phyloP scores from a whole-genome alignment of 129 eudicot genomes.

The Chrysanthemum lavandulifolium region DNA sequence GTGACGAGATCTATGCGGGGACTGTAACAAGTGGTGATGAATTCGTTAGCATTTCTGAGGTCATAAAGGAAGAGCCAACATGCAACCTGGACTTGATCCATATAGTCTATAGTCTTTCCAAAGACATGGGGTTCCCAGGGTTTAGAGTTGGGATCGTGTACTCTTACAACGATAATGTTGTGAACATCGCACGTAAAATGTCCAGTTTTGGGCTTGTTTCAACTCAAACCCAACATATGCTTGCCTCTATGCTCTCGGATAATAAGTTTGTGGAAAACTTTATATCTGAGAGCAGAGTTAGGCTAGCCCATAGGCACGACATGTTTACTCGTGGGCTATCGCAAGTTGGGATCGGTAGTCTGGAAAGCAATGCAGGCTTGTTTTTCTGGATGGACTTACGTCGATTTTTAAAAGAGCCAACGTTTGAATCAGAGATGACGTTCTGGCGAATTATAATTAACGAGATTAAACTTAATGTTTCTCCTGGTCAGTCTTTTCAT shows the following conservation, averaged over 20 bases:
- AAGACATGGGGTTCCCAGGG: constrained; percentile 69
- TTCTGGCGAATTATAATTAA: constrained; percentile 45
- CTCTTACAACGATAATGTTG: constrained; percentile 59
- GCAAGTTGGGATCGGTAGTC: constrained; percentile 43
- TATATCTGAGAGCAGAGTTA: constrained; percentile 33
- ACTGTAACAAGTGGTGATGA: constrained; percentile 34
- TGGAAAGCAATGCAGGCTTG: constrained; percentile 56
- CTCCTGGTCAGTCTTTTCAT: constrained; percentile 59
- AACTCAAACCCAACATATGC: constrained; percentile 54
- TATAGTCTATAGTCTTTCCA: constrained; percentile 56
- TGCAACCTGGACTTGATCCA: constrained; percentile 50
- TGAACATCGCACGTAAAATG: constrained; percentile 52
- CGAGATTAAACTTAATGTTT: constrained; percentile 53
- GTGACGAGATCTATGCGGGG: constrained; percentile 61
- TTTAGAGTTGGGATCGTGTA: constrained; percentile 64
- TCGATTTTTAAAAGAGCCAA: constrained; percentile 38
- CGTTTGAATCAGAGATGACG: constrained; percentile 43
- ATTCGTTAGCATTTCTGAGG: constrained; percentile 53
- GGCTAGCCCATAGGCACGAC: constrained; percentile 43
- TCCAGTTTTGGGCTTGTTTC: constrained; percentile 65
- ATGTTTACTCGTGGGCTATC: constrained; percentile 47
- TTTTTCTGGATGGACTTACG: constrained; percentile 68
- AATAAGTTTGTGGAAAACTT: constrained; percentile 37
- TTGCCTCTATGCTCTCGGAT: constrained; percentile 54
- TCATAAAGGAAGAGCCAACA: constrained; percentile 27